Conservation (phyloP, 2,329 filamentous ascomycete species). For the Tolypocladium album region DNA sequence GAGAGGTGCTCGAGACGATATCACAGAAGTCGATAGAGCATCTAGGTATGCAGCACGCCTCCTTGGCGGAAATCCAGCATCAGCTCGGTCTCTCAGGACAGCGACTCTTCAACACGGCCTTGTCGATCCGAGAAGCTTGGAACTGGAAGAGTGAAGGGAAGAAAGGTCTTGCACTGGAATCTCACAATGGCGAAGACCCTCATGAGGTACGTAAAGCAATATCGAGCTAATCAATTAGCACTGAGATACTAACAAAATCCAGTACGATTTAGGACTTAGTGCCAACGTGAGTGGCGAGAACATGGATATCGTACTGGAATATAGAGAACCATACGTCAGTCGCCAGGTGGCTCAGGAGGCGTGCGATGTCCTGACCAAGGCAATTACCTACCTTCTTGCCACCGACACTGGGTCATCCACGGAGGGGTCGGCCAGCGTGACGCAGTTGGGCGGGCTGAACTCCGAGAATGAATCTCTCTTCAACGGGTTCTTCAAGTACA, state of each 20-base stretch:
- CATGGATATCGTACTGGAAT: conserved; percentile 4
- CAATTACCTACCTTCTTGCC: conserved; percentile 2
- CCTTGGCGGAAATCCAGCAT: conserved; percentile 33
- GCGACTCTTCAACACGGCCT: conserved; percentile 19
- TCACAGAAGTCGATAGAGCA: conserved; percentile 34
- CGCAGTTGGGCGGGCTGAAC: background rate
- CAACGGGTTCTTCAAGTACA: conserved; percentile 4
- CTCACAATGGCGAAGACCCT: conserved; percentile 7
- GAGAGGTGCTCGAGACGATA: conserved; percentile 28
- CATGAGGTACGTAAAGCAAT: conserved; percentile 1
- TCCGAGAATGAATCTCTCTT: background rate
- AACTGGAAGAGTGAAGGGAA: background rate
- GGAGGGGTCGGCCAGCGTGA: background rate
- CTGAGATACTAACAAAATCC: background rate
- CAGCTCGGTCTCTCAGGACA: conserved; percentile 11
- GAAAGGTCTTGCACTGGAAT: background rate
- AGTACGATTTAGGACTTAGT: conserved; percentile 3
- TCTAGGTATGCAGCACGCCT: conserved; percentile 37
- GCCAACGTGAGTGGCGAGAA: conserved; percentile 1
- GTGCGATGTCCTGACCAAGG: background rate
- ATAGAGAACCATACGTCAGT: conserved; percentile 2
- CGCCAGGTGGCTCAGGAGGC: background rate
- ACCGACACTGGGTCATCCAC: background rate
- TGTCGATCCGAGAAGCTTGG: conserved; percentile 17
- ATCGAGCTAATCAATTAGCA: background rate